Conservation (phyloP, 208 protist species). For the Phytomonas francai region DNA sequence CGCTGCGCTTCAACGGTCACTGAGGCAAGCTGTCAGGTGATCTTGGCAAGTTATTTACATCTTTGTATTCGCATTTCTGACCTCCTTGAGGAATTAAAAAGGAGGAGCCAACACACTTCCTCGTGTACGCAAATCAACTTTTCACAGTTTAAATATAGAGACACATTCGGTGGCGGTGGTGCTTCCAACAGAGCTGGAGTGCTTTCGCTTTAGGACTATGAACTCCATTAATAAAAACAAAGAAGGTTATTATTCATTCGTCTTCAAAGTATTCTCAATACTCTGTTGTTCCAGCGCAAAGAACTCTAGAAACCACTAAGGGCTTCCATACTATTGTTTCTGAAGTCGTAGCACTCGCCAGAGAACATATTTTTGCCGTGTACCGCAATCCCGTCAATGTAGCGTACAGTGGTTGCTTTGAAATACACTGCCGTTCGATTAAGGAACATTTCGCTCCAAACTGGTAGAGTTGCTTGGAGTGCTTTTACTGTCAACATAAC, state of each 20-base stretch:
- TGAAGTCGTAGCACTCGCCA: conserved; percentile 25
- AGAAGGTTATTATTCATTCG: conserved; percentile 31
- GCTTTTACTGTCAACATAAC: conserved; percentile 39
- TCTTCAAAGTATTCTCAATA: conserved; percentile 33
- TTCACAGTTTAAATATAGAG: background rate
- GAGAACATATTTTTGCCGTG: conserved; percentile 37
- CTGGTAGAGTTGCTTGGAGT: conserved; percentile 45
- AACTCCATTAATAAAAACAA: conserved; percentile 29
- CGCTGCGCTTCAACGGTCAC: too few relatives aligned
- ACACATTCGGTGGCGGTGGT: conserved; percentile 11
- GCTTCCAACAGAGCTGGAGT: conserved; percentile 25
- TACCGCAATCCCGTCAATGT: conserved; percentile 34
- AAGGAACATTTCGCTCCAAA: conserved; percentile 38
- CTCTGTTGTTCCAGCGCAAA: conserved; percentile 39
- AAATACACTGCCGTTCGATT: conserved; percentile 45
- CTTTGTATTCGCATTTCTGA: conserved; percentile 54
- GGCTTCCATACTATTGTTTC: conserved; percentile 22
- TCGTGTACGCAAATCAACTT: conserved; percentile 8
- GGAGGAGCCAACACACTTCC: conserved; percentile 50
- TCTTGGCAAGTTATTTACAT: conserved; percentile 41
- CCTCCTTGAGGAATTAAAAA: conserved; percentile 53
- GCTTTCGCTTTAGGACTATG: conserved; percentile 22
- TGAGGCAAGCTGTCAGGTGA: conserved; percentile 24
- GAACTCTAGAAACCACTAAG: conserved; percentile 24
- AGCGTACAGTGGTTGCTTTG: conserved; percentile 71